Conservation (phyloP, 148 eudicot species). For the Cornus kousa region DNA sequence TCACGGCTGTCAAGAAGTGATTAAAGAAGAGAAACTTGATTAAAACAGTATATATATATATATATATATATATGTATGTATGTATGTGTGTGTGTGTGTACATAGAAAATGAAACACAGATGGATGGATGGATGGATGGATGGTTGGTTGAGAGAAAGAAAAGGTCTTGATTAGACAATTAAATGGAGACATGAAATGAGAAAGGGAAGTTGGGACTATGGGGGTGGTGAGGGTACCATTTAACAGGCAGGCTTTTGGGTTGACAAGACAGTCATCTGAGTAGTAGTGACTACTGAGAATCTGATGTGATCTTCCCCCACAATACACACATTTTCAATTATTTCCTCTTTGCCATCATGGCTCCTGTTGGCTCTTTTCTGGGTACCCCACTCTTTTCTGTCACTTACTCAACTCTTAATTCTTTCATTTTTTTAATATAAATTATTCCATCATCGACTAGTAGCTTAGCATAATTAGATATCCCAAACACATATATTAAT, state of each 20-base stretch:
- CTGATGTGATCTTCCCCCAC: conserved; percentile 3
- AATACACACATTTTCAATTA: background rate
- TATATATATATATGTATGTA: too few species aligned
- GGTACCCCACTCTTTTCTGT: background rate
- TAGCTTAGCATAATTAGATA: too few species aligned
- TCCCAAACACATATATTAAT: background rate
- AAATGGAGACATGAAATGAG: conserved; percentile 1
- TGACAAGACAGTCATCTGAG: conserved; percentile 5
- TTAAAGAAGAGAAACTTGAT: too few species aligned
- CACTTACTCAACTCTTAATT: background rate
- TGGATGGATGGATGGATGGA: background rate
- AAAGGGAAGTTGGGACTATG: background rate
- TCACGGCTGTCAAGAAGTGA: too few species aligned
- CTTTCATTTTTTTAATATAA: background rate
- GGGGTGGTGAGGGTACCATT: background rate
- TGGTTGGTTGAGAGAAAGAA: background rate
- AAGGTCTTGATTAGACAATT: conserved; percentile 10
- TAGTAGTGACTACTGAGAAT: background rate
- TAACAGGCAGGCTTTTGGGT: conserved; percentile 11
- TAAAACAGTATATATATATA: too few species aligned
- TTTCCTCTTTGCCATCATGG: background rate
- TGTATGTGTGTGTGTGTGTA: too few species aligned
- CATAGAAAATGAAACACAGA: background rate
- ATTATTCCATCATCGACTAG: too few species aligned
- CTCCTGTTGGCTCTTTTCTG: background rate